These are phyloP conservation scores for Dendrobium huoshanense DNA, from an alignment of 106 monocot genomes.

Conservation along the genomic window DNA sequence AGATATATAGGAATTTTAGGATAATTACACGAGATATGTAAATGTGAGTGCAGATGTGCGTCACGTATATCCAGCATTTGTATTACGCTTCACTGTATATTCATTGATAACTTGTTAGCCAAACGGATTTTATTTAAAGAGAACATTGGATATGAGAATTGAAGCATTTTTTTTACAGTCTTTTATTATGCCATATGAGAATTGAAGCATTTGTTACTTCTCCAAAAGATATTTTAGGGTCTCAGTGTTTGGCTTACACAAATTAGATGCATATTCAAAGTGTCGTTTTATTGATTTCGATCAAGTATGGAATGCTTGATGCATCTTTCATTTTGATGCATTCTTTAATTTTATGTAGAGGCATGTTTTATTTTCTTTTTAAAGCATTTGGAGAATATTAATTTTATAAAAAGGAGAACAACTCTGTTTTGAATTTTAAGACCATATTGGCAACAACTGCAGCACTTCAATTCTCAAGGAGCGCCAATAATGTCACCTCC, in stretches of 20 bases:
- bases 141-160: not conserved
- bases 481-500: constrained; percentile 52
- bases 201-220: not conserved
- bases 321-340: not conserved
- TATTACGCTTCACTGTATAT: not conserved
- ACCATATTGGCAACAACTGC: constrained; percentile 11
- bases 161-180: too few relatives aligned
- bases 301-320: not conserved
- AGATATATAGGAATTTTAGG: too few relatives aligned
- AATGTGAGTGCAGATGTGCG: not conserved
- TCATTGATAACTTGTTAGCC: not conserved
- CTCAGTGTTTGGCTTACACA: too few relatives aligned
- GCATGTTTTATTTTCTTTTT: not conserved
- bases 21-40: too few relatives aligned
- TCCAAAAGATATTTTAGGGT: not conserved
- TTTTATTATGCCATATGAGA: too few relatives aligned
- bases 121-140: not conserved
- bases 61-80: not conserved
- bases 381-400: not conserved
- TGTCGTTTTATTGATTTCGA: not conserved
- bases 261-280: not conserved
- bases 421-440: not conserved
- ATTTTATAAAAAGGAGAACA: not conserved
- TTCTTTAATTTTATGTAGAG: not conserved
- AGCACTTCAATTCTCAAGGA: constrained; percentile 66